Evolutionary conservation across 805 yeast genomes (phyloP), one percentile per base, ranked within the genome.

Genomic region (Starmerella davenportii): DNA sequence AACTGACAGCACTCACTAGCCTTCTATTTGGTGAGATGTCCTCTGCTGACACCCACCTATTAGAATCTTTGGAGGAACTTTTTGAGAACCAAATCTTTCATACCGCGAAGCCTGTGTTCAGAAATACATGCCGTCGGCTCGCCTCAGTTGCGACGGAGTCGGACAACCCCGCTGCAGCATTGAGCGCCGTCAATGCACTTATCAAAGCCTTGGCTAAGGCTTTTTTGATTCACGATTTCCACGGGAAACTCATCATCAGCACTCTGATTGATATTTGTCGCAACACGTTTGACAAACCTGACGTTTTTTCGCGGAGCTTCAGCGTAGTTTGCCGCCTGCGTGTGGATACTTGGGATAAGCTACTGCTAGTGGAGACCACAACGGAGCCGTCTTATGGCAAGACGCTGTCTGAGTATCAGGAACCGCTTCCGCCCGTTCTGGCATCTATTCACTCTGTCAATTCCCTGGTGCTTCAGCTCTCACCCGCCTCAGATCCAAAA

Each of bases 351-450:
- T 40, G 46, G 40, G 47, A 38, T 34, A 32, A 42, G 9, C 33
- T 51, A 1, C 25, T 28, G 20, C 24, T 51, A 4, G 43, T 46
- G 2, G 49, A 51, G 30, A 49, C 48, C 2, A 30, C 32, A 2
- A 15, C 49, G 5, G 54, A 48, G 18, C 31, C 34, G 14, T 41
- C 43, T 21, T 51, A 51, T 32, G 48, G 49, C 4, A 25, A 30
- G 23, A 44, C 43, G 4, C 14, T 55, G 2, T 37, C 51, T 11
- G 38, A 39, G 30, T 53, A 43, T 36, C 58, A 69, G 38, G 58
- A 57, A 17, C 53, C 60, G 1, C 58, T 64, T 0, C 63, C 61
- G 29, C 57, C 53, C 25, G 43, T 57, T 2, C 62, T 71, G 1
- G 40, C 58, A 2, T 53, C 56, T 4, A 52, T 58, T 2, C 52